Conservation (phyloP, 2,329 filamentous ascomycete species). For the Cadophora gregata region DNA sequence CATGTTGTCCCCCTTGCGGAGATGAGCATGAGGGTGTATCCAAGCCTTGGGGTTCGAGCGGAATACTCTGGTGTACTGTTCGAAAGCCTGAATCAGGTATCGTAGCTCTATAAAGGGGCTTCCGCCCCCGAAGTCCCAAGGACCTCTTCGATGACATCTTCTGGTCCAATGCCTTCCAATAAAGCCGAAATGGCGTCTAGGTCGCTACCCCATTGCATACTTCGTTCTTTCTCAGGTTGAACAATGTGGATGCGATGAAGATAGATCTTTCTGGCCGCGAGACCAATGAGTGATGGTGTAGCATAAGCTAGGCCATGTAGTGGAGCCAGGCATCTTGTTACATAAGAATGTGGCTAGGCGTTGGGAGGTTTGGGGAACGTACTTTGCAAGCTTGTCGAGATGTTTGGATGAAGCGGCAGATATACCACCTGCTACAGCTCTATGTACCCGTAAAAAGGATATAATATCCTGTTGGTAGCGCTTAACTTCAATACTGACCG, state of each 20-base stretch:
- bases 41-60: no score
- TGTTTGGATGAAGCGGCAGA: slow-evolving; percentile 80
- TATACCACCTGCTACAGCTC: slow-evolving; percentile 80
- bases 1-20: no score
- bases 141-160: slow-evolving; percentile 70
- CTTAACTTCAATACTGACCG: slow-evolving; percentile 75
- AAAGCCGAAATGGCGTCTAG: slow-evolving; percentile 69
- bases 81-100: no score
- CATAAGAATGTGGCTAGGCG: slow-evolving; percentile 39
- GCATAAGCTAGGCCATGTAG: slow-evolving; percentile 82
- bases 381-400: slow-evolving; percentile 71
- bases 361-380: slow-evolving; percentile 34
- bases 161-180: slow-evolving; percentile 65
- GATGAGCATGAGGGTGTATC: no score
- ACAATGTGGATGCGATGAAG: slow-evolving; percentile 80
- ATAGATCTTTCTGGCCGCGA: slow-evolving; percentile 88
- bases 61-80: no score
- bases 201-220: slow-evolving; percentile 92
- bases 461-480: slow-evolving; percentile 89
- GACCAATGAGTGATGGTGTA: slow-evolving; percentile 80
- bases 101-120: slow-evolving; percentile 54
- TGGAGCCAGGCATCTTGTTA: slow-evolving; percentile 70
- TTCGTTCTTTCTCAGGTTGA: slow-evolving; percentile 74
- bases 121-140: slow-evolving; percentile 57
- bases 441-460: slow-evolving; percentile 85